These are phyloP conservation scores for Primulina eburnea DNA, from an alignment of 257 asterid genomes.

Conservation along the genomic window DNA sequence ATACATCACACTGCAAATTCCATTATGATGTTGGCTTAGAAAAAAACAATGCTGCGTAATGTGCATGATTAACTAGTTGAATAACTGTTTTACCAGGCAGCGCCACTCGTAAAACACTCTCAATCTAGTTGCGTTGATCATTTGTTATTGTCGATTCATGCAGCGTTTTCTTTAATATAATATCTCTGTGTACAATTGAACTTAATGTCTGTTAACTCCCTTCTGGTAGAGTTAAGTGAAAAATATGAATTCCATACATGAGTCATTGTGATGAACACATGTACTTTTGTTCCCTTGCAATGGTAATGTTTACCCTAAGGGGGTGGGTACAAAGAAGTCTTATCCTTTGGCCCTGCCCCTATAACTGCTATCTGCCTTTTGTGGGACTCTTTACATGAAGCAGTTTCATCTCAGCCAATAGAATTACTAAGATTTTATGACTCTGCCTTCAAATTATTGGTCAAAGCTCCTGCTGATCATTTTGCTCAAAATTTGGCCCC, in stretches of 20 bases:
- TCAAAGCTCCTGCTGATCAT: conserved; percentile 2
- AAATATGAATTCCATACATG: not conserved
- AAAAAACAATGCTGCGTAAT: not conserved
- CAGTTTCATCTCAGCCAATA: not conserved
- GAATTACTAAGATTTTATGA: not conserved
- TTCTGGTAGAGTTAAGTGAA: not conserved
- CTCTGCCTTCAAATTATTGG: not conserved
- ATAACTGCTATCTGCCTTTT: not conserved
- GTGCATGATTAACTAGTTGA: not conserved
- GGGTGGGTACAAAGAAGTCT: not conserved
- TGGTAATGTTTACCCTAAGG: not conserved
- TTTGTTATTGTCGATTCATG: too few relatives aligned
- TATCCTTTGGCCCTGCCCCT: not conserved
- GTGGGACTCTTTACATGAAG: not conserved
- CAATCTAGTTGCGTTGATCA: too few relatives aligned
- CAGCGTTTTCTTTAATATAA: too few relatives aligned
- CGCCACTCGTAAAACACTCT: too few relatives aligned
- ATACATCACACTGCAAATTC: not conserved
- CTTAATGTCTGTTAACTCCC: not conserved
- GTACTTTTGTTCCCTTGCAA: not conserved
- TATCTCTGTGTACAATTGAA: not conserved
- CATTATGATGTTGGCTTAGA: not conserved
- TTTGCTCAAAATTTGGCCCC: conserved; percentile 12
- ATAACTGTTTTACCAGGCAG: too few relatives aligned
- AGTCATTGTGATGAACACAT: not conserved